phyloP scores from a whole-genome alignment of 2,329 filamentous ascomycete genomes.

The Aspergillus clavatus region DNA sequence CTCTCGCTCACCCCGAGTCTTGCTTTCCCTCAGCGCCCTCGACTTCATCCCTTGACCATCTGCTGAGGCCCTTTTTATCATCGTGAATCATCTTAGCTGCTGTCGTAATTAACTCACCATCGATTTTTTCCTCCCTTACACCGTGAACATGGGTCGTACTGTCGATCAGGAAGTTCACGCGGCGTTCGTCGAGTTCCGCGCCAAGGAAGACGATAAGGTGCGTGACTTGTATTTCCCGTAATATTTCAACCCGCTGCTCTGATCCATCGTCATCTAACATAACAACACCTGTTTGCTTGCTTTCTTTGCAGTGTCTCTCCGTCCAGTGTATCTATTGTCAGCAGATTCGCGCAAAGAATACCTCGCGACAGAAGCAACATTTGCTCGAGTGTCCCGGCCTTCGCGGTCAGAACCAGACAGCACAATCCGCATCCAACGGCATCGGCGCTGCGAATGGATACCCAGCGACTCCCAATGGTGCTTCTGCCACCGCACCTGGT shows the following conservation, averaged over 20 bases:
- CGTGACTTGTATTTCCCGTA: slow-evolving; percentile 39
- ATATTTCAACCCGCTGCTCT: slow-evolving; percentile 34
- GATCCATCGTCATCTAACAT: slow-evolving; percentile 35
- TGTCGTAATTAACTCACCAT: slow-evolving; percentile 16
- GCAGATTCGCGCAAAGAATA: slow-evolving; percentile 51
- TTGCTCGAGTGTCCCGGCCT: slow-evolving; percentile 48
- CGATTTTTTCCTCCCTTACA: slow-evolving; percentile 22
- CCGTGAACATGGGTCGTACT: slow-evolving; percentile 45
- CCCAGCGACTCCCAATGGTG: slow-evolving; percentile 38
- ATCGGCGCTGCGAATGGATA: slow-evolving; percentile 41
- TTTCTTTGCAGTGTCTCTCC: slow-evolving; percentile 43
- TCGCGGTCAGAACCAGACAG: slow-evolving; percentile 38
- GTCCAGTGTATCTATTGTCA: slow-evolving; percentile 52
- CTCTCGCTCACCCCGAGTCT: slow-evolving; percentile 15
- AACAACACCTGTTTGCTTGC: slow-evolving; percentile 19
- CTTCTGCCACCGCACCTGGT: slow-evolving; percentile 30
- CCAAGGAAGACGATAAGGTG: slow-evolving; percentile 51
- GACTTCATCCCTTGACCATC: slow-evolving; percentile 8
- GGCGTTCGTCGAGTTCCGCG: slow-evolving; percentile 51
- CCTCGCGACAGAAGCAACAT: slow-evolving; percentile 49
- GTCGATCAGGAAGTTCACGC: slow-evolving; percentile 51
- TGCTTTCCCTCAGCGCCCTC: slow-evolving; percentile 12
- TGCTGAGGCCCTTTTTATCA: slow-evolving; percentile 5
- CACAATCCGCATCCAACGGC: slow-evolving; percentile 37
- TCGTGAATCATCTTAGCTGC: slow-evolving; percentile 6